Evolutionary conservation across 306 rosid species (phyloP).

Genomic region (Dalbergia cochinchinensis): DNA sequence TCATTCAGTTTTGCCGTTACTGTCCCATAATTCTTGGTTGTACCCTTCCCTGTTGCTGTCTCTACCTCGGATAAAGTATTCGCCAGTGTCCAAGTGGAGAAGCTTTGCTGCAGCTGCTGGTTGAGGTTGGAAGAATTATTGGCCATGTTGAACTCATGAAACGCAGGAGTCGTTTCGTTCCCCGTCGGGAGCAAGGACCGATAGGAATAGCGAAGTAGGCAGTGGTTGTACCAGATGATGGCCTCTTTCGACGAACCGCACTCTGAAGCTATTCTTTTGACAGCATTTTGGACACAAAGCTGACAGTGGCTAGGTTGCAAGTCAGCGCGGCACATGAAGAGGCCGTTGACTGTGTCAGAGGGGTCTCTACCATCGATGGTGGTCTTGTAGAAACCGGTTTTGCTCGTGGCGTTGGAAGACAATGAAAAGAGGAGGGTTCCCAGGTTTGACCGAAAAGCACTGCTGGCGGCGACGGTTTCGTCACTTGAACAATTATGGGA

Average conservation of each 20-base stretch:
- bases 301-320: constrained; percentile 7
- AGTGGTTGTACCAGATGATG: constrained; percentile 28
- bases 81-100: background rate
- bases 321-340: constrained; percentile 42
- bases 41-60: background rate
- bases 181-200: background rate
- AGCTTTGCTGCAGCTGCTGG: constrained; percentile 18
- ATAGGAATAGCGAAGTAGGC: constrained; percentile 32
- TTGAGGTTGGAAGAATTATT: background rate
- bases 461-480: background rate
- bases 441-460: background rate
- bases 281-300: constrained; percentile 9
- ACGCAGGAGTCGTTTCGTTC: background rate
- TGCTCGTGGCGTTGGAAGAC: constrained; percentile 27
- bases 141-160: background rate
- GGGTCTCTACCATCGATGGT: background rate
- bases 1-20: background rate
- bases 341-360: constrained; percentile 31
- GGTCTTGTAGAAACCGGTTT: constrained; percentile 17
- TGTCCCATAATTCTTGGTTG: constrained; percentile 17
- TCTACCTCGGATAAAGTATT: background rate
- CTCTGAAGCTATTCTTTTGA: background rate
- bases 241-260: constrained; percentile 12
- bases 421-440: constrained; percentile 17
- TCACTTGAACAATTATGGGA: background rate